Evolutionary conservation across 129 eudicot genomes (phyloP).

Genomic region (Daucus carota): DH1_v3.0 NC_030385.2:3177501-3178000

Average conservation of each 20-base stretch:
- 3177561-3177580: background rate
- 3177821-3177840: conserved; percentile 26
- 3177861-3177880: conserved; percentile 67
- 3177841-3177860: conserved; percentile 33
- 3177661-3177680: background rate
- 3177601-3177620: background rate
- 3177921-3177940: conserved; percentile 70
- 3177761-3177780: background rate
- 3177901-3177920: conserved; percentile 84
- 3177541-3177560: background rate
- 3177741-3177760: background rate
- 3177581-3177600: background rate
- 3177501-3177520: background rate
- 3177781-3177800: background rate
- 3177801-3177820: background rate
- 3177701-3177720: background rate
- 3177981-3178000: conserved; percentile 50
- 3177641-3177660: background rate
- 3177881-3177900: conserved; percentile 54
- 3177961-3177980: conserved; percentile 18
- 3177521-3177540: background rate
- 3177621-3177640: background rate
- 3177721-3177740: background rate
- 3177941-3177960: conserved; percentile 37
- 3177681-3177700: background rate